These are phyloP conservation scores for Fusarium sp. DNA, from an alignment of 2,329 filamentous ascomycete genomes.

Conservation along the genomic window DNA sequence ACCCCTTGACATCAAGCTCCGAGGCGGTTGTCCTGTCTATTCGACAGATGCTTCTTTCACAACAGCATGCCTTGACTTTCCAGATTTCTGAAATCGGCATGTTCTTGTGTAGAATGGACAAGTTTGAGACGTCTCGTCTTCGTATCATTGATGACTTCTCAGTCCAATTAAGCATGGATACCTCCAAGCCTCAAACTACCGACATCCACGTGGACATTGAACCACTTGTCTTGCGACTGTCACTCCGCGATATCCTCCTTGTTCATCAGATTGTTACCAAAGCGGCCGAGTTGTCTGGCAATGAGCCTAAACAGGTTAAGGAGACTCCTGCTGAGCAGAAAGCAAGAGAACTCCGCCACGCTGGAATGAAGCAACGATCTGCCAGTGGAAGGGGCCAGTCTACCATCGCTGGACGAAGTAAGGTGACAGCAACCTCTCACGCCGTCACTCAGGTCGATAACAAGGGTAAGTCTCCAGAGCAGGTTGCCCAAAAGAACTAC, in stretches of 20 bases:
- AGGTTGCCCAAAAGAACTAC: conserved; percentile 42
- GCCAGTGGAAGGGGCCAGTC: conserved; percentile 66
- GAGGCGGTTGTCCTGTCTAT: conserved; percentile 96
- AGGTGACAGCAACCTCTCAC: conserved; percentile 52
- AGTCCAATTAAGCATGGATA: conserved; percentile 87
- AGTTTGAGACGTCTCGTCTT: conserved; percentile 88
- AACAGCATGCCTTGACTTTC: conserved; percentile 92
- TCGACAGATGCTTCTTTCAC: conserved; percentile 90
- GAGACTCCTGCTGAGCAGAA: conserved; percentile 61
- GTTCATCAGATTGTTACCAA: conserved; percentile 92
- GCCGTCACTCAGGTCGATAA: conserved; percentile 35
- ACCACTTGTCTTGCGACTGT: conserved; percentile 88
- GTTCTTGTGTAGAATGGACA: conserved; percentile 99
- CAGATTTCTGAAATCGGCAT: conserved; percentile 95
- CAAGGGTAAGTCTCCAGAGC: conserved; percentile 27
- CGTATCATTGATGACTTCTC: conserved; percentile 98
- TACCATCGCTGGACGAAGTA: conserved; percentile 53
- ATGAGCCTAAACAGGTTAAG: conserved; percentile 58
- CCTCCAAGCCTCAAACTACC: conserved; percentile 68
- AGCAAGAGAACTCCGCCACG: conserved; percentile 61
- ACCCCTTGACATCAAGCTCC: conserved; percentile 86
- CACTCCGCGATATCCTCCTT: conserved; percentile 91
- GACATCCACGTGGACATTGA: conserved; percentile 90
- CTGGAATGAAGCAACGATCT: conserved; percentile 63
- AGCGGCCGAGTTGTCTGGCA: conserved; percentile 85